Percentiles rank a stretch among this genome's conserved stretches.
These are phyloP conservation scores for Dothiorella sarmentorum DNA, from an alignment of 2,329 filamentous ascomycete species.

Conservation along the genomic window DNA sequence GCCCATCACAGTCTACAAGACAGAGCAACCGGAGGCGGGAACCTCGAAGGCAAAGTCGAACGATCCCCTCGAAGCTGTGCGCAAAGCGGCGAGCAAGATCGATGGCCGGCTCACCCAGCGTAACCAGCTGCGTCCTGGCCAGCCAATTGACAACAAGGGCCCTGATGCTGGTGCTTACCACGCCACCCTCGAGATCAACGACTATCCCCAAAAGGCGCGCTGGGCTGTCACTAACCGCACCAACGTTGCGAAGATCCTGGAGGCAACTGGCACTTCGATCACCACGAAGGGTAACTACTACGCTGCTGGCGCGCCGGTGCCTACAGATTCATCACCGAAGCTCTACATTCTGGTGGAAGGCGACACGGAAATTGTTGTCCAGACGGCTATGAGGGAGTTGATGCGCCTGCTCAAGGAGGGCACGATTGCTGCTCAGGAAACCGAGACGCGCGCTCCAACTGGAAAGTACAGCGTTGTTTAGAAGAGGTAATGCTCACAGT, in stretches of 20 bases:
- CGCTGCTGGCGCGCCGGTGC: constrained; percentile 73
- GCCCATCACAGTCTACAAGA: constrained; percentile 71
- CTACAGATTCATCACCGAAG: constrained; percentile 73
- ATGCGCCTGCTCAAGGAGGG: constrained; percentile 85
- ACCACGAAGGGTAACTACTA: constrained; percentile 97
- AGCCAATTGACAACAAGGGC: constrained; percentile 97
- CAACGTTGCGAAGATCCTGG: constrained; percentile 96
- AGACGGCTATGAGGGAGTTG: constrained; percentile 84
- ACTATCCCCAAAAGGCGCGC: constrained; percentile 96
- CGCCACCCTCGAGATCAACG: constrained; percentile 96
- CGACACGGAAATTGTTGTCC: constrained; percentile 89
- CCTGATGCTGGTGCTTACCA: constrained; percentile 96
- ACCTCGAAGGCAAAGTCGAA: constrained; percentile 57
- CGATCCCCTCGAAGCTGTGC: constrained; percentile 68
- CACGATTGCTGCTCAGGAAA: constrained; percentile 82
- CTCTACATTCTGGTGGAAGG: constrained; percentile 97
- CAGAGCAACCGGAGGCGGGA: constrained; percentile 53
- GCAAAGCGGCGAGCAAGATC: constrained; percentile 86
- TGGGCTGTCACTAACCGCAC: constrained; percentile 99
- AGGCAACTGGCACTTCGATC: constrained; percentile 90
- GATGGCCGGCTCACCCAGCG: constrained; percentile 86
- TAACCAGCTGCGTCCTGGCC: constrained; percentile 83
- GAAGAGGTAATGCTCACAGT: constrained; percentile 1
- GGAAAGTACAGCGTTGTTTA: constrained; percentile 69
- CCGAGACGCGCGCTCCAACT: constrained; percentile 75